Conservation (phyloP, 441 rosid species). For the Populus hybrid region DNA sequence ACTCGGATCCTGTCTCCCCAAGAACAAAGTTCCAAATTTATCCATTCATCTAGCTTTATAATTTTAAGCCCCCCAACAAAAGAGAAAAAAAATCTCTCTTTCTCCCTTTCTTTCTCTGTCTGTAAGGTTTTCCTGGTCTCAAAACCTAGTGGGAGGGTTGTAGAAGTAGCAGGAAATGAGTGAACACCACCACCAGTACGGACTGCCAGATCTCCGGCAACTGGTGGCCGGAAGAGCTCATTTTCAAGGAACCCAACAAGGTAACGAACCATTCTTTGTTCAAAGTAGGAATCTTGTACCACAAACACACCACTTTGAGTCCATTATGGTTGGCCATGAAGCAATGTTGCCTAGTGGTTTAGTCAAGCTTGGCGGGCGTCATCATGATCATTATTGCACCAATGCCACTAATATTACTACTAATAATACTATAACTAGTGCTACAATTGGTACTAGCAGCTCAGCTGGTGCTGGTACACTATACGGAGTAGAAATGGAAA, state of each 20-base stretch:
- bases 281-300: constrained; percentile 23
- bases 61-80: not conserved
- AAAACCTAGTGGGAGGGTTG: not conserved
- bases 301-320: constrained; percentile 20
- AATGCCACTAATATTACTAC: not conserved
- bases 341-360: constrained; percentile 23
- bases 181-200: constrained; percentile 37
- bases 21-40: constrained; percentile 19
- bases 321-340: constrained; percentile 19
- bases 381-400: constrained; percentile 19
- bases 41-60: not conserved
- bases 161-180: not conserved
- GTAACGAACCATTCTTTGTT: constrained; percentile 26
- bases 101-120: not conserved
- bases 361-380: constrained; percentile 18
- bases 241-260: constrained; percentile 24
- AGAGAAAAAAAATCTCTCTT: constrained; percentile 9
- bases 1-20: constrained; percentile 63
- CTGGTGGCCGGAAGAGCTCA: constrained; percentile 31
- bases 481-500: constrained; percentile 30
- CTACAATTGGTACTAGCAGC: constrained; percentile 9
- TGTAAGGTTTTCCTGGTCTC: not conserved
- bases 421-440: not conserved
- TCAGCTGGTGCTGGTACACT: not conserved
- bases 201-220: constrained; percentile 38